Evolutionary conservation across 1,284 basidiomycete species (phyloP).

Genomic region (Tilletia walkeri): DNA sequence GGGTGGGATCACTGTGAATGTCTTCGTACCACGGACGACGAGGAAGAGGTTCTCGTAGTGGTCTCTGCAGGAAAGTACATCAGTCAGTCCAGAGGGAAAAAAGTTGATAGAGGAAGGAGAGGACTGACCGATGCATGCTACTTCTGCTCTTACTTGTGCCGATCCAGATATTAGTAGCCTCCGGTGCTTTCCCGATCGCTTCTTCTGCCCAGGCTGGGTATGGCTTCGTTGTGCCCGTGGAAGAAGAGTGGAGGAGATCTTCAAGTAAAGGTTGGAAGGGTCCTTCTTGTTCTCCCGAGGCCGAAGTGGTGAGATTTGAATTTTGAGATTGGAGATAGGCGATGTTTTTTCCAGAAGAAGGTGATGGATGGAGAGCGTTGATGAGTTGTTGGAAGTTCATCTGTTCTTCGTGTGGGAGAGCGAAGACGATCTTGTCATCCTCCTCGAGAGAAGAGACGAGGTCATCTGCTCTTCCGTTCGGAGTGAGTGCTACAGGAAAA

Average conservation of each 20-base stretch:
- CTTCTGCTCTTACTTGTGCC: constrained; percentile 35
- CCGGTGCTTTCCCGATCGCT: constrained; percentile 36
- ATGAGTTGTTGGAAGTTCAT: constrained; percentile 35
- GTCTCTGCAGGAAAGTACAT: constrained; percentile 25
- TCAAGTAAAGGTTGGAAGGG: constrained; percentile 37
- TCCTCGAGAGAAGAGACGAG: constrained; percentile 22
- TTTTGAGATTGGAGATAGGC: constrained; percentile 49
- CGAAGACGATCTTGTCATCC: constrained; percentile 33
- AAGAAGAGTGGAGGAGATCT: constrained; percentile 25
- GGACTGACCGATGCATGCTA: constrained; percentile 23
- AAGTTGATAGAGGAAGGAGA: background rate
- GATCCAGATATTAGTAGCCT: constrained; percentile 50
- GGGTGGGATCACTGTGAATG: constrained; percentile 47
- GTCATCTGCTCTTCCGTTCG: constrained; percentile 47
- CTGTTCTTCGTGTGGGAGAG: constrained; percentile 34
- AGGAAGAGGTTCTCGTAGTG: constrained; percentile 52
- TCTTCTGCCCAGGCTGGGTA: constrained; percentile 35
- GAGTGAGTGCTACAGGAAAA: constrained; percentile 42
- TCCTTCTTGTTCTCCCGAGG: constrained; percentile 21
- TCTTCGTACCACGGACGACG: constrained; percentile 41
- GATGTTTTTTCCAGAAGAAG: constrained; percentile 6
- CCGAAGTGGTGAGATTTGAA: constrained; percentile 35
- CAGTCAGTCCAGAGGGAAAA: background rate
- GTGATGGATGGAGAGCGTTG: constrained; percentile 16
- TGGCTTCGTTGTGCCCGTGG: background rate